Evolutionary conservation across 305 asterid genomes (phyloP).

Genomic region (Fraxinus ornus): DNA sequence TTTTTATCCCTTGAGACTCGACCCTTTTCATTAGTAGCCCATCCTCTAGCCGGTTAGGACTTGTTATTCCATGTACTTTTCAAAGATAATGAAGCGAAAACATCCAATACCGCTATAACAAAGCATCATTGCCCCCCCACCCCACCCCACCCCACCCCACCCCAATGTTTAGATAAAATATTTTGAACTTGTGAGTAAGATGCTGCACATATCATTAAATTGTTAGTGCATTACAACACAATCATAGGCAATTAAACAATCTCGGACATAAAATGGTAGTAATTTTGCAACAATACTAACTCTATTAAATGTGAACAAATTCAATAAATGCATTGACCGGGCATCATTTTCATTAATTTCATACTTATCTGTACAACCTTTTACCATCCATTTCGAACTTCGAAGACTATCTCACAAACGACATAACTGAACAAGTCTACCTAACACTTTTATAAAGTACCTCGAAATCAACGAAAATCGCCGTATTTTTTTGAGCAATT

Average conservation of each 20-base stretch:
- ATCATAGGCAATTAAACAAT: not conserved
- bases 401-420: not conserved
- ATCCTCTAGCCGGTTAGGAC: not conserved
- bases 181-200: not conserved
- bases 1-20: too few relatives aligned
- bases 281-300: not conserved
- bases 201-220: not conserved
- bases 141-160: too few relatives aligned
- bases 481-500: not conserved
- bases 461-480: not conserved
- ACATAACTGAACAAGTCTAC: not conserved
- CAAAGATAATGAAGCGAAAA: not conserved
- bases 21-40: too few relatives aligned
- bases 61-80: not conserved
- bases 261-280: not conserved
- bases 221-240: not conserved
- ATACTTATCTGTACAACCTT: not conserved
- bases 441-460: not conserved
- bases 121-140: not conserved
- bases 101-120: not conserved
- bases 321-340: not conserved
- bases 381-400: not conserved
- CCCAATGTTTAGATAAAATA: not conserved
- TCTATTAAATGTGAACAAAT: not conserved
- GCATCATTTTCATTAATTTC: not conserved